These are phyloP conservation scores for Termitomyces sp. DNA, from an alignment of 768 basidiomycete species.

Conservation along the genomic window DNA sequence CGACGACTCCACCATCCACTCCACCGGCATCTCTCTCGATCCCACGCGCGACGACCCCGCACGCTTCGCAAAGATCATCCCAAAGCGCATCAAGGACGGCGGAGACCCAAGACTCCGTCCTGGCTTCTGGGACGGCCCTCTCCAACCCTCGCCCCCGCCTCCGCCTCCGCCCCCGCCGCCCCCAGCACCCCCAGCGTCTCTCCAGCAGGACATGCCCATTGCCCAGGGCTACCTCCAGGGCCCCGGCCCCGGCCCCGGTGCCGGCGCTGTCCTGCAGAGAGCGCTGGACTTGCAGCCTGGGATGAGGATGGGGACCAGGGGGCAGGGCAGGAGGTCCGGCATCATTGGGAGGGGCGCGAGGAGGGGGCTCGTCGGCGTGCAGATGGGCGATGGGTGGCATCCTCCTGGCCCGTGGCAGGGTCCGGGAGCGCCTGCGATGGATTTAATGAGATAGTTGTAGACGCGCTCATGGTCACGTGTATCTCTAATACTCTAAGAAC, in stretches of 20 bases:
- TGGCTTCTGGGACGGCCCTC: constrained; percentile 3
- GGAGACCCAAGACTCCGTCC: constrained; percentile 1
- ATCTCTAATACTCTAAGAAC: too few relatives aligned
- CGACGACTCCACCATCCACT: constrained; percentile 50
- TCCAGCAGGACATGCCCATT: not conserved
- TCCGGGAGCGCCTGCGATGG: constrained; percentile 1
- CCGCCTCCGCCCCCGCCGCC: not conserved
- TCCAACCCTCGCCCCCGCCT: not conserved
- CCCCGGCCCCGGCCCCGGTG: constrained; percentile 5
- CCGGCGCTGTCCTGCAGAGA: constrained; percentile 38
- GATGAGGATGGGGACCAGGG: constrained; percentile 41
- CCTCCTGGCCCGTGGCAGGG: constrained; percentile 10
- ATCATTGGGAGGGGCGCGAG: constrained; percentile 54
- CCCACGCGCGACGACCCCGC: constrained; percentile 43
- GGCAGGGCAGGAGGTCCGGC: constrained; percentile 50
- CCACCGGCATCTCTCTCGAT: constrained; percentile 52
- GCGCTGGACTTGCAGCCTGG: constrained; percentile 50
- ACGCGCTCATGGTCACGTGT: too few relatives aligned
- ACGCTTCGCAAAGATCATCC: constrained; percentile 32
- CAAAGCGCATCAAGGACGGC: constrained; percentile 13
- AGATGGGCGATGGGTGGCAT: constrained; percentile 10
- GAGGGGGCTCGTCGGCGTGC: constrained; percentile 8
- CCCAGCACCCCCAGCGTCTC: not conserved
- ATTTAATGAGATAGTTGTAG: constrained; percentile 3
- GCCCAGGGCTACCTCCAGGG: constrained; percentile 3